Evolutionary conservation across 2,329 filamentous ascomycete genomes (phyloP).

Genomic region (Aspergillus tanneri): DNA sequence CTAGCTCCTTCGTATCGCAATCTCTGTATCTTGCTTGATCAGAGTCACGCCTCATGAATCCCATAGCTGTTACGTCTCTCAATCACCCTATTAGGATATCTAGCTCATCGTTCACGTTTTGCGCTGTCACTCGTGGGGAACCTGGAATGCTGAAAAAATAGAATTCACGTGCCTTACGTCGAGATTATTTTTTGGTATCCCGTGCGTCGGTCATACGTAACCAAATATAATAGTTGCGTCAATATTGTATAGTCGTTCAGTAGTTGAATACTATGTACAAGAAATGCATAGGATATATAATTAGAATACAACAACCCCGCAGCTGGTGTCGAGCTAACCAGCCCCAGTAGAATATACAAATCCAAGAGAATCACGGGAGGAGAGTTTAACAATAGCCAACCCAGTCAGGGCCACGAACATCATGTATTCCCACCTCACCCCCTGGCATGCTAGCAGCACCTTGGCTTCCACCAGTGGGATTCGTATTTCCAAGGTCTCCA

Average conservation of each 20-base stretch:
- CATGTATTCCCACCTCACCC: constrained; percentile 8
- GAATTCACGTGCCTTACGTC: too few relatives aligned
- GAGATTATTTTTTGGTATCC: too few relatives aligned
- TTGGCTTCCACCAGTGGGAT: constrained; percentile 4
- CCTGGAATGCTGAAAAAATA: not conserved
- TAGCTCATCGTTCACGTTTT: too few relatives aligned
- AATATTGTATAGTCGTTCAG: too few relatives aligned
- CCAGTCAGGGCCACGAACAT: constrained; percentile 15
- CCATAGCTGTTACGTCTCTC: constrained; percentile 26
- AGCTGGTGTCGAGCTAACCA: too few relatives aligned
- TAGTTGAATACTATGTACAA: too few relatives aligned
- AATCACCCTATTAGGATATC: not conserved
- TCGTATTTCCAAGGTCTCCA: constrained; percentile 24
- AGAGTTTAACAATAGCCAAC: constrained; percentile 15
- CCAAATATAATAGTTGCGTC: too few relatives aligned
- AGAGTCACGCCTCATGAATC: constrained; percentile 41
- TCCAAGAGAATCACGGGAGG: not conserved
- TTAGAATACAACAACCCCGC: too few relatives aligned
- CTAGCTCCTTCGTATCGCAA: constrained; percentile 24
- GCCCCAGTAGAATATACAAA: too few relatives aligned
- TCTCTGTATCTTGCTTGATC: constrained; percentile 32
- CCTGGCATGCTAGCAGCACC: constrained; percentile 7
- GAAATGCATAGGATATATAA: too few relatives aligned
- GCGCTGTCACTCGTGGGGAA: too few relatives aligned
- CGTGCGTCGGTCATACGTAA: too few relatives aligned